phyloP scores from a whole-genome alignment of 1,284 basidiomycete genomes.

The Naganishia liquefaciens region DNA sequence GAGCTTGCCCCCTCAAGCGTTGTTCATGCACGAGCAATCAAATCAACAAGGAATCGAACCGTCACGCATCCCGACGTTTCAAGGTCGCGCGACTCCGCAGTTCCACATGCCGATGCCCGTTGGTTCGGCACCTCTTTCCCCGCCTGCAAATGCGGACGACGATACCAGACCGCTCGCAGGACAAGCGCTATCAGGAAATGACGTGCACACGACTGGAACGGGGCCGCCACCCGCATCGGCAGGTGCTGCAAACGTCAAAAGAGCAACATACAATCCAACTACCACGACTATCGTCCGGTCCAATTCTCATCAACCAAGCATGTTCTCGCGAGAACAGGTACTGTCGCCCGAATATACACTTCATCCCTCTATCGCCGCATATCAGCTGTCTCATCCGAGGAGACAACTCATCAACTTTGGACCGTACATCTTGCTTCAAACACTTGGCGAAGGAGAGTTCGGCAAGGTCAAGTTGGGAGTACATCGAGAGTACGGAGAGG shows the following conservation, averaged over 20 bases:
- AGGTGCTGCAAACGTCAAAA: slow-evolving; percentile 7
- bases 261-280: slow-evolving; percentile 25
- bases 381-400: slow-evolving; percentile 76
- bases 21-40: slow-evolving; percentile 5
- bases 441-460: slow-evolving; percentile 97
- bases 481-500: slow-evolving; percentile 91
- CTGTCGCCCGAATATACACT: slow-evolving; percentile 47
- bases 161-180: not conserved
- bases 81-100: slow-evolving; percentile 12
- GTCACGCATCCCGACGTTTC: slow-evolving; percentile 8
- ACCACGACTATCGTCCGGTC: not conserved
- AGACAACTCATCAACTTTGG: slow-evolving; percentile 89
- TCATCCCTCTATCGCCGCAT: slow-evolving; percentile 84
- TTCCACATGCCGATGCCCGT: slow-evolving; percentile 14
- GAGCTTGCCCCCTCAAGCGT: slow-evolving; percentile 24
- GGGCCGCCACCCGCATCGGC: not conserved
- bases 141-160: slow-evolving; percentile 12
- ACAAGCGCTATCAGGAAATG: not conserved
- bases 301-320: slow-evolving; percentile 17
- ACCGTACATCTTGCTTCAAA: slow-evolving; percentile 90
- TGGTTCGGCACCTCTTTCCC: slow-evolving; percentile 21
- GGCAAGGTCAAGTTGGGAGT: slow-evolving; percentile 99
- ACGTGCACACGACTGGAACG: not conserved
- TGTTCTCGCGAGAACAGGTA: slow-evolving; percentile 17
- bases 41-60: not conserved